A percentile compares a stretch with the other conserved stretches of the same genome.
These are phyloP conservation scores for Ophiorrhiza pumila DNA, from an alignment of 257 asterid genomes.

Conservation along the genomic window DNA sequence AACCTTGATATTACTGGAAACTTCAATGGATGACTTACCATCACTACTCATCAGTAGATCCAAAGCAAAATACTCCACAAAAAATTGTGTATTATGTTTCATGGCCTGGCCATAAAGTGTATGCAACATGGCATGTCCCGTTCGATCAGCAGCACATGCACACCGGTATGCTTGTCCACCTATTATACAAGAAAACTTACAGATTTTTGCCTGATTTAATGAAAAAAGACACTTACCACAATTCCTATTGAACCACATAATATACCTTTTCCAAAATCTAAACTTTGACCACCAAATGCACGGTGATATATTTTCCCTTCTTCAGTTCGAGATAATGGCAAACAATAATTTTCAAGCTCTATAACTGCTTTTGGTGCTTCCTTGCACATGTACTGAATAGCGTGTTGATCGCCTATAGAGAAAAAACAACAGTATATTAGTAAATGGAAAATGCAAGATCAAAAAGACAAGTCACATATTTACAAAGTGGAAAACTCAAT, in stretches of 20 bases:
- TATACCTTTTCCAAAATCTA: constrained; percentile 86
- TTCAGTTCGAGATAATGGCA: constrained; percentile 96
- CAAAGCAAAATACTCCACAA: constrained; percentile 93
- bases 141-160: constrained; percentile 99
- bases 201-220: not conserved
- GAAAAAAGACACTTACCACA: not conserved
- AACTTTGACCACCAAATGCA: constrained; percentile 99
- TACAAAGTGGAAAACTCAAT: not conserved
- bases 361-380: constrained; percentile 96
- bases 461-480: constrained; percentile 5
- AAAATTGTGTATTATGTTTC: constrained; percentile 96
- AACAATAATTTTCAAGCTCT: constrained; percentile 86
- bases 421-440: constrained; percentile 16
- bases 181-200: constrained; percentile 20
- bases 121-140: constrained; percentile 97
- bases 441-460: constrained; percentile 9
- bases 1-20: not conserved
- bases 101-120: constrained; percentile 98
- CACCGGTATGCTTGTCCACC: constrained; percentile 99
- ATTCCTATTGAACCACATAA: constrained; percentile 12
- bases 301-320: constrained; percentile 97
- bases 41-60: constrained; percentile 79
- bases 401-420: constrained; percentile 85
- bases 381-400: constrained; percentile 91
- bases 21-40: constrained; percentile 44